Conservation (phyloP, 108 stramenopile genomes). For the Skeletonema grethae region DNA sequence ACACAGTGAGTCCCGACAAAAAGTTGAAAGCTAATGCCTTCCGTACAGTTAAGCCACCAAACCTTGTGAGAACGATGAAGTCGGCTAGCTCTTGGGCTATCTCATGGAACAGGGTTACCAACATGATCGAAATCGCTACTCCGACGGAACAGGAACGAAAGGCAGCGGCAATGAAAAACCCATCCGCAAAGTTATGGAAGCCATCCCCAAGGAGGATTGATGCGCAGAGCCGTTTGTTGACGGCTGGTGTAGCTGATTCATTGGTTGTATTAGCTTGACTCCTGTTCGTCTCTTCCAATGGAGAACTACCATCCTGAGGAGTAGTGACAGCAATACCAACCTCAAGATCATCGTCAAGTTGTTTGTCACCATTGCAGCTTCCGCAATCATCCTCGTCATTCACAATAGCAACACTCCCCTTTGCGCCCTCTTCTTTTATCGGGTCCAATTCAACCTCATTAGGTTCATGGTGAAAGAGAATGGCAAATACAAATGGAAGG, state of each 20-base stretch:
- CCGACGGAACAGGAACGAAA: slow-evolving; percentile 52
- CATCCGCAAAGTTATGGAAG: slow-evolving; percentile 86
- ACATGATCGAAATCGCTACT: slow-evolving; percentile 57
- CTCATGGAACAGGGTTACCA: slow-evolving; percentile 78
- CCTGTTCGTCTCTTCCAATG: not conserved
- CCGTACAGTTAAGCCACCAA: slow-evolving; percentile 50
- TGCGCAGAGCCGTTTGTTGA: slow-evolving; percentile 39
- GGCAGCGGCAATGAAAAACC: slow-evolving; percentile 79
- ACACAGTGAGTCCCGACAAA: slow-evolving; percentile 62
- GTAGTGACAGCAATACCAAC: not conserved
- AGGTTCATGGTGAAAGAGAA: slow-evolving; percentile 60
- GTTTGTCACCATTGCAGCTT: not conserved
- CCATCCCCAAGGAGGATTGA: slow-evolving; percentile 64
- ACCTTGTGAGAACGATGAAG: slow-evolving; percentile 72
- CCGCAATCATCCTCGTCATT: slow-evolving; percentile 15
- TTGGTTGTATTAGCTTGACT: not conserved
- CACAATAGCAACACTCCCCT: not conserved
- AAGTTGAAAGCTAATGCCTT: slow-evolving; percentile 74
- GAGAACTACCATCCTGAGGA: not conserved
- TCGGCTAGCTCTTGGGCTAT: slow-evolving; percentile 88
- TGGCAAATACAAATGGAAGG: slow-evolving; percentile 55
- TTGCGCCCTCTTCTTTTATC: no score
- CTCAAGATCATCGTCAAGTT: slow-evolving; percentile 4
- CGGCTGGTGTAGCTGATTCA: not conserved
- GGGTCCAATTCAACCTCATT: no score